These are phyloP conservation scores for Verticillium zaregamsianum DNA, from an alignment of 2,329 filamentous ascomycete species.

Conservation along the genomic window DNA sequence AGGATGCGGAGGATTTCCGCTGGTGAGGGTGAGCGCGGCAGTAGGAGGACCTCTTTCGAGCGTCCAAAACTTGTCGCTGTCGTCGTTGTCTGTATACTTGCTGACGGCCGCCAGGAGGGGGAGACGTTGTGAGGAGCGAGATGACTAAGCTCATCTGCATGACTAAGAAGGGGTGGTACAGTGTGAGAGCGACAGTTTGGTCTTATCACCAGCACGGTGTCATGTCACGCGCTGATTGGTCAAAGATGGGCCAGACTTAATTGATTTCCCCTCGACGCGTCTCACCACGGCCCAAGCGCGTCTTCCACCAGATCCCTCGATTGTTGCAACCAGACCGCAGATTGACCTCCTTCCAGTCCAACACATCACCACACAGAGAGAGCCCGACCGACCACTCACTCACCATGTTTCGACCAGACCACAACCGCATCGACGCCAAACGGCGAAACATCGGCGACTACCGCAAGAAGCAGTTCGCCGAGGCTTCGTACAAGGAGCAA, in stretches of 20 bases:
- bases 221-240: neutral
- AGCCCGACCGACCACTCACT: too few species aligned
- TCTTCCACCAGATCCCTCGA: neutral
- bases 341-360: neutral
- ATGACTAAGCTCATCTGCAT: neutral
- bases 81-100: neutral
- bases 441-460: slow-evolving; percentile 71
- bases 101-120: neutral
- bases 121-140: too few species aligned
- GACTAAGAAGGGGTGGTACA: neutral
- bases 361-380: neutral
- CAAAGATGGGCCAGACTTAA: neutral
- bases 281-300: neutral
- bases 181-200: neutral
- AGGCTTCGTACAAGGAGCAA: slow-evolving; percentile 69
- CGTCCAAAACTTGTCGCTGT: neutral
- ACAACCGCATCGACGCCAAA: slow-evolving; percentile 61
- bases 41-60: too few species aligned
- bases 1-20: neutral
- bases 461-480: slow-evolving; percentile 83
- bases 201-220: rapidly evolving
- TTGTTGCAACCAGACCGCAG: neutral
- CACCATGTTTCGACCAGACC: slow-evolving; percentile 45
- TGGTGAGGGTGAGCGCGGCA: neutral
- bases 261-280: neutral